These are phyloP conservation scores for Corylus heterophylla DNA, from an alignment of 306 rosid species.

Conservation along the genomic window DNA sequence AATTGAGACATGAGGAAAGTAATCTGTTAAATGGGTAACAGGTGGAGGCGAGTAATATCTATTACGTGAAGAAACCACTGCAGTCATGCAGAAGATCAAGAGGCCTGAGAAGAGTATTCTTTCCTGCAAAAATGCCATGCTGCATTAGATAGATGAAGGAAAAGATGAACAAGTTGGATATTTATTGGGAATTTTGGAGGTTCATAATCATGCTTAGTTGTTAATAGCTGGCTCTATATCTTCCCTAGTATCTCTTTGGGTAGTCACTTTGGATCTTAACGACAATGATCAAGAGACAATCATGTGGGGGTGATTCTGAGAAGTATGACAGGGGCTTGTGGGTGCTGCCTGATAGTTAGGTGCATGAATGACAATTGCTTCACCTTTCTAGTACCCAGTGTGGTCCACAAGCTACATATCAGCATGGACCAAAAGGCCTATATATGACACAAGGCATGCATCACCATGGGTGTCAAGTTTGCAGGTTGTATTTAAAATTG, in stretches of 20 bases:
- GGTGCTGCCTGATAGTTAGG: constrained; percentile 42
- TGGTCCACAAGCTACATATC: constrained; percentile 8
- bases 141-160: constrained; percentile 20
- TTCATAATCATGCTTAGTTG: constrained; percentile 66
- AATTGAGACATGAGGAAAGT: constrained; percentile 59
- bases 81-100: constrained; percentile 41
- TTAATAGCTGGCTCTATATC: constrained; percentile 70
- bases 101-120: constrained; percentile 34
- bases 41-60: constrained; percentile 57
- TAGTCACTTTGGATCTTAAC: constrained; percentile 36
- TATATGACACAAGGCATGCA: no score
- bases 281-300: constrained; percentile 33
- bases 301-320: constrained; percentile 51
- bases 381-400: constrained; percentile 28
- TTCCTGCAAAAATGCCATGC: constrained; percentile 51
- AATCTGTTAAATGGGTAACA: constrained; percentile 67
- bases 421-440: not conserved
- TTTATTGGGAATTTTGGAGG: constrained; percentile 41
- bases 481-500: no score
- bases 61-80: constrained; percentile 47
- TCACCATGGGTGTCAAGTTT: no score
- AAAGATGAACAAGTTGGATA: constrained; percentile 19
- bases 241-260: constrained; percentile 30
- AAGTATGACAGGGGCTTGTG: constrained; percentile 52
- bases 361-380: constrained; percentile 30